A percentile compares a stretch with the other conserved stretches of the same genome.
phyloP scores from a whole-genome alignment of 1,284 basidiomycete species.

The Heterobasidion occidentale region DNA sequence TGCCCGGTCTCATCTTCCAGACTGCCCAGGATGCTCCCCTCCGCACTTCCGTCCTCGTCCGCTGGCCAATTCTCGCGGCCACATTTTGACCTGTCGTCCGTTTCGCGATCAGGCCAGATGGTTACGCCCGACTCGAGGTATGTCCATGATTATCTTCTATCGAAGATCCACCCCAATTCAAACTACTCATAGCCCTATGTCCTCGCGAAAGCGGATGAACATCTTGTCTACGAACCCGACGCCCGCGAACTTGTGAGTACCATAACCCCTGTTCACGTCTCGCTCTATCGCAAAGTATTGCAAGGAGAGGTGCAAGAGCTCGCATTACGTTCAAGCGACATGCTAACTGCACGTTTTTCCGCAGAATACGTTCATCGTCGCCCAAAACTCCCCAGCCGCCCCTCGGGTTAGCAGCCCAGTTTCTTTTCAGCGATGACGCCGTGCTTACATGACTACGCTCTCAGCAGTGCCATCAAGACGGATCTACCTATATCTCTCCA shows the following conservation, averaged over 20 bases:
- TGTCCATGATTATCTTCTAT: conserved; percentile 1
- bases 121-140: conserved; percentile 49
- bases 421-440: background rate
- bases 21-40: background rate
- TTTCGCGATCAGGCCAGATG: conserved; percentile 19
- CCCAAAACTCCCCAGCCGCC: background rate
- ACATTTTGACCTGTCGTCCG: background rate
- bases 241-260: background rate
- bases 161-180: background rate
- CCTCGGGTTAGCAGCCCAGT: background rate
- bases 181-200: background rate
- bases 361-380: background rate
- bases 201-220: background rate
- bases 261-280: background rate
- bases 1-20: background rate
- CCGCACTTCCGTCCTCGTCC: background rate
- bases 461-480: background rate
- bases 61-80: background rate
- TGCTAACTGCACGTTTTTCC: background rate
- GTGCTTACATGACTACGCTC: background rate
- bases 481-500: background rate
- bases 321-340: background rate
- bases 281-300: background rate
- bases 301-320: background rate
- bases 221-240: background rate